Base-by-base conservation (phyloP, 2,329 filamentous ascomycete species). In the Exophiala oligosperma region DNA sequence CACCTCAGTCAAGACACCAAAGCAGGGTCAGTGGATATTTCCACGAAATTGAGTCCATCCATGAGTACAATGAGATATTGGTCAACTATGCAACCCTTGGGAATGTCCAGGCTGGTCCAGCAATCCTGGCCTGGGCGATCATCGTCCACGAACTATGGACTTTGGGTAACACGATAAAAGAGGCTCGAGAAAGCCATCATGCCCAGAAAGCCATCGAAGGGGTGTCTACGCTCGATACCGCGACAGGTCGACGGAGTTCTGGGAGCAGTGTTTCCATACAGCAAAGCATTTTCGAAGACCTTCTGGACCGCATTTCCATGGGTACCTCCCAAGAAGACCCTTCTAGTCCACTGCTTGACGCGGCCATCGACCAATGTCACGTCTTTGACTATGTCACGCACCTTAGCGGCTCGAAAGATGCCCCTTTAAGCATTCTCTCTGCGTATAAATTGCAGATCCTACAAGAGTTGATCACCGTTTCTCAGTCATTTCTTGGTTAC, bases 121-220 rank as follows among this genome's bases (percentile, higher is more conserved):
- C 90, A 17, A 82, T 91, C 21, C 89, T 95, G 64, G 84, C 89
- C 2, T 97, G 92, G 92, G 85, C 87, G 3, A 78, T 93, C 49
- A 83, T 96, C 26, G 78, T 92, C 8, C 84, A 89, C 67, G 81
- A 83, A 26, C 84, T 94, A 76, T 84, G 85, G 64, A 76, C 84
- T 43, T 83, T 83, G 11, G 88, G 86, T 63, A 79, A 84, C 56
- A 79, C 79, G 51, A 79, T 87, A 47, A 84, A 83, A 40, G 86
- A 89, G 69, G 68, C 65, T n/a, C 71, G 76, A 54, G 75, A 79
- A 58, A 61, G 74, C 51, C 72, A 74, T 46, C 74, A 78, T 54
- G 73, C 73, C 8, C 69, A 76, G 32, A 74, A 66, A 60, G 74
- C 74, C 43, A 70, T 74, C 26, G 72, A 78, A 51, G 73, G 71